A percentile compares a stretch with the other conserved stretches of the same genome.
Conservation (phyloP, 257 asterid species). For the Gentiana dahurica region DNA sequence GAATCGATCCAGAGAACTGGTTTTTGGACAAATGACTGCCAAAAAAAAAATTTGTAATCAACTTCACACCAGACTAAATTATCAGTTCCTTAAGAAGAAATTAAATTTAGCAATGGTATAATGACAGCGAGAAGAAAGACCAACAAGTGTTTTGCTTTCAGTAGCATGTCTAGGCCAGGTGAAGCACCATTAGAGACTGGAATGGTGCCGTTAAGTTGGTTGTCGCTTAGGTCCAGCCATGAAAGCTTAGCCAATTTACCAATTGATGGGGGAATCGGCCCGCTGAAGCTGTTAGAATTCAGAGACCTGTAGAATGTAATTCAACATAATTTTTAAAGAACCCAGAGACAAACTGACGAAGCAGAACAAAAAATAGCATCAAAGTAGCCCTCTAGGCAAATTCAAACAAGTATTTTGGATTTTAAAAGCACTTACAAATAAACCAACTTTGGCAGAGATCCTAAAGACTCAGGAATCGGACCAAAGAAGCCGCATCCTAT, state of each 20-base stretch:
- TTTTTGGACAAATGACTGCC: constrained; percentile 75
- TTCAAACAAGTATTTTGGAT: background rate
- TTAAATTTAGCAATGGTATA: background rate
- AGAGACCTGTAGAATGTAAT: constrained; percentile 31
- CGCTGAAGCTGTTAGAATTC: constrained; percentile 57
- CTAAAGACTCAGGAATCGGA: constrained; percentile 71
- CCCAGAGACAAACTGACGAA: no score
- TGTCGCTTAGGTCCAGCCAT: constrained; percentile 79
- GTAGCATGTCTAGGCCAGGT: constrained; percentile 65
- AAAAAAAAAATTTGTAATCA: background rate
- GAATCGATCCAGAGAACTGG: constrained; percentile 58
- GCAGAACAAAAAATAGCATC: no score
- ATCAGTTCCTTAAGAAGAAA: background rate
- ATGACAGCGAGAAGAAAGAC: constrained; percentile 8
- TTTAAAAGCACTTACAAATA: constrained; percentile 38
- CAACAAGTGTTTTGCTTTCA: constrained; percentile 59
- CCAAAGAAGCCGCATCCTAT: constrained; percentile 82
- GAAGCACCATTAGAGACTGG: constrained; percentile 45
- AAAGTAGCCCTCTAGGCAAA: no score
- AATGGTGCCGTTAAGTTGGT: constrained; percentile 52
- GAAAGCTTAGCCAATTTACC: constrained; percentile 60
- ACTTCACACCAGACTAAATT: background rate
- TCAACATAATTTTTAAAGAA: no score
- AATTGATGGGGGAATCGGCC: constrained; percentile 66
- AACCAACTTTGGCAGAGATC: constrained; percentile 59